These are phyloP conservation scores for Pelargonium australe DNA, from an alignment of 441 rosid species.

Conservation along the genomic window DNA sequence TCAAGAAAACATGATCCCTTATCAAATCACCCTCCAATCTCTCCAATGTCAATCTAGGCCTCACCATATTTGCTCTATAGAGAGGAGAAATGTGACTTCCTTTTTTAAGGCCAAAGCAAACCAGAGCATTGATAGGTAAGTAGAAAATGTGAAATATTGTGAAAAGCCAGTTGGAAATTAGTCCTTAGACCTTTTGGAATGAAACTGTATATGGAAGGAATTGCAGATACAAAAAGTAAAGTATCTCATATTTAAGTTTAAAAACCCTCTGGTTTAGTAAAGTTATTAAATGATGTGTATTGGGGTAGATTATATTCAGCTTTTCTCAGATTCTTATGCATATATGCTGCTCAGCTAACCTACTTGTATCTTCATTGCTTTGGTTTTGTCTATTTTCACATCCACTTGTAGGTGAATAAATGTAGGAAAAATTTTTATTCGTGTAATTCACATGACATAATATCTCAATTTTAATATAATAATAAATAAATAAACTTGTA, in stretches of 20 bases:
- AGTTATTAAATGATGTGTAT: not conserved
- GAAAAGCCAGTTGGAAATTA: not conserved
- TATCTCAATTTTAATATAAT: too few species aligned
- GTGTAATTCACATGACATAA: too few species aligned
- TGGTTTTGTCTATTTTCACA: too few species aligned
- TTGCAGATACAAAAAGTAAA: not conserved
- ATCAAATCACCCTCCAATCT: not conserved
- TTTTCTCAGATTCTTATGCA: not conserved
- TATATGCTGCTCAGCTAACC: not conserved
- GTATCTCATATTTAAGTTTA: not conserved
- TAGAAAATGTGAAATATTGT: not conserved
- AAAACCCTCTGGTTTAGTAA: not conserved
- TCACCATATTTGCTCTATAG: not conserved
- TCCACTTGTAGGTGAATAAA: too few species aligned
- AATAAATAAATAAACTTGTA: too few species aligned
- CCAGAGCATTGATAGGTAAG: too few species aligned
- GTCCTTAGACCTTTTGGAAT: not conserved
- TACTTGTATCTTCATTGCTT: not conserved
- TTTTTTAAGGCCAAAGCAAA: too few species aligned
- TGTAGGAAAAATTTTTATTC: too few species aligned
- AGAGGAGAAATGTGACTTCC: too few species aligned
- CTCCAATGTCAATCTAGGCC: not conserved
- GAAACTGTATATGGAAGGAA: not conserved
- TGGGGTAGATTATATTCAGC: not conserved
- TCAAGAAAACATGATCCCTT: slow-evolving; percentile 5